These are phyloP conservation scores for Aspergillus sp. DNA, from an alignment of 2,329 filamentous ascomycete genomes.

Conservation along the genomic window DNA sequence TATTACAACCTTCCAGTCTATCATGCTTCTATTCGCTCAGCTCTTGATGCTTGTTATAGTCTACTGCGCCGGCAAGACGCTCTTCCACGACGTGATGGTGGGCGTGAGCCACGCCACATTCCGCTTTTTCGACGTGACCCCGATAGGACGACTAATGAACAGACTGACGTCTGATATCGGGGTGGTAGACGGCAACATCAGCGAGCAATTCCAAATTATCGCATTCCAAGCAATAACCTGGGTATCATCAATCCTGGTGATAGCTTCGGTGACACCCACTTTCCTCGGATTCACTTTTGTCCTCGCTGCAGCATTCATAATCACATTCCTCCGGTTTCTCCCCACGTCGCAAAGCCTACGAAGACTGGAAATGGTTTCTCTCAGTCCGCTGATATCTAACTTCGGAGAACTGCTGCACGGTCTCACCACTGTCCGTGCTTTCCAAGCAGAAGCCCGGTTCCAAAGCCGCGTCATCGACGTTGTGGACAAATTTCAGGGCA, in stretches of 20 bases:
- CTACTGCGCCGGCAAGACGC: slow-evolving; percentile 70
- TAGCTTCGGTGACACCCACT: slow-evolving; percentile 71
- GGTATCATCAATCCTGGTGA: slow-evolving; percentile 70
- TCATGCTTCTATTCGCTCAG: slow-evolving; percentile 61
- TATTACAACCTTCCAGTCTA: slow-evolving; percentile 60
- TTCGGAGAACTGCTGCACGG: slow-evolving; percentile 86
- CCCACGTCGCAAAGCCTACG: slow-evolving; percentile 80
- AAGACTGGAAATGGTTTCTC: slow-evolving; percentile 82
- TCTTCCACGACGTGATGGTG: slow-evolving; percentile 71
- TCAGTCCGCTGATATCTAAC: slow-evolving; percentile 87
- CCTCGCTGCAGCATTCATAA: slow-evolving; percentile 66
- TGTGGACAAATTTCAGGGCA: slow-evolving; percentile 85
- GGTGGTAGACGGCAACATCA: slow-evolving; percentile 83
- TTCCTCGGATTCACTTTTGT: slow-evolving; percentile 71
- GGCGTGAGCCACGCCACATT: slow-evolving; percentile 78
- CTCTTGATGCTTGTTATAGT: slow-evolving; percentile 72
- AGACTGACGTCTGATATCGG: slow-evolving; percentile 86
- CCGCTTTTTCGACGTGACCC: slow-evolving; percentile 87
- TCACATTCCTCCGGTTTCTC: slow-evolving; percentile 73
- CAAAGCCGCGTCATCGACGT: slow-evolving; percentile 75
- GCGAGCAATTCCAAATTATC: slow-evolving; percentile 67
- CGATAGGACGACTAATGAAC: slow-evolving; percentile 87
- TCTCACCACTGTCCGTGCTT: slow-evolving; percentile 80
- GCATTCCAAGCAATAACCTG: slow-evolving; percentile 70
- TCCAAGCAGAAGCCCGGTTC: slow-evolving; percentile 74